Conservation (phyloP, 1,284 basidiomycete species). For the Cutaneotrichosporon cavernicola region DNA sequence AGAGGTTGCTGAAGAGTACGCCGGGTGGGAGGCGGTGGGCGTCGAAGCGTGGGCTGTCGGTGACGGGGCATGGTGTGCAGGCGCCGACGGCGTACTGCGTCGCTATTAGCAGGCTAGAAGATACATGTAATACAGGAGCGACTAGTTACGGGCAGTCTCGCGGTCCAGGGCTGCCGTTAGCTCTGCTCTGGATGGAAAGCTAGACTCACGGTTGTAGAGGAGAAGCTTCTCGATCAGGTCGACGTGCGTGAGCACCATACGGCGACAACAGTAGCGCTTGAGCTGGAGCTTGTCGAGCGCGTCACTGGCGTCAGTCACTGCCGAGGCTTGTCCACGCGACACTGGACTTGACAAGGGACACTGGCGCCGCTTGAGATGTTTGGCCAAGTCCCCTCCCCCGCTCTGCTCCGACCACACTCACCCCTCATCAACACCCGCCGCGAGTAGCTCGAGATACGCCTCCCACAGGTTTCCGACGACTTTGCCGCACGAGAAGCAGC, state of each 20-base stretch:
- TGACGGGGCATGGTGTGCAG: constrained; percentile 45
- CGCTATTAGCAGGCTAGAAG: constrained; percentile 34
- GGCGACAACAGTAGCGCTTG: constrained; percentile 91
- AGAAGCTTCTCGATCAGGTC: constrained; percentile 94
- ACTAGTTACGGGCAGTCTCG: constrained; percentile 21
- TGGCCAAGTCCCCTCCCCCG: neutral
- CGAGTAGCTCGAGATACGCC: constrained; percentile 73
- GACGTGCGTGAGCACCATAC: constrained; percentile 92
- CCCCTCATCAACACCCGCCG: constrained; percentile 80
- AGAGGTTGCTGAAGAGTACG: constrained; percentile 43
- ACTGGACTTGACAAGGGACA: neutral
- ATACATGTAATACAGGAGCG: constrained; percentile 13
- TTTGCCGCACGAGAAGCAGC: constrained; percentile 82
- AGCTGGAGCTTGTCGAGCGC: constrained; percentile 87
- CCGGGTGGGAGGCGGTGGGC: constrained; percentile 50
- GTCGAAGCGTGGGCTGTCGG: constrained; percentile 41
- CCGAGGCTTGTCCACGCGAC: neutral
- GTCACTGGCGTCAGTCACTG: constrained; percentile 60
- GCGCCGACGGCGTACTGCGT: constrained; percentile 42
- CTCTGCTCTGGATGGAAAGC: neutral
- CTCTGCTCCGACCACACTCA: constrained; percentile 53
- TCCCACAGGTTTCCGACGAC: constrained; percentile 93
- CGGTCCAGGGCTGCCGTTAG: constrained; percentile 26
- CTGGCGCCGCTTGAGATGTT: neutral
- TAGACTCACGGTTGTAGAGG: constrained; percentile 85